Evolutionary conservation across 352 stramenopile genomes (phyloP), one percentile per base, ranked within the genome.

Genomic region (Blastocystis hominis): DNA sequence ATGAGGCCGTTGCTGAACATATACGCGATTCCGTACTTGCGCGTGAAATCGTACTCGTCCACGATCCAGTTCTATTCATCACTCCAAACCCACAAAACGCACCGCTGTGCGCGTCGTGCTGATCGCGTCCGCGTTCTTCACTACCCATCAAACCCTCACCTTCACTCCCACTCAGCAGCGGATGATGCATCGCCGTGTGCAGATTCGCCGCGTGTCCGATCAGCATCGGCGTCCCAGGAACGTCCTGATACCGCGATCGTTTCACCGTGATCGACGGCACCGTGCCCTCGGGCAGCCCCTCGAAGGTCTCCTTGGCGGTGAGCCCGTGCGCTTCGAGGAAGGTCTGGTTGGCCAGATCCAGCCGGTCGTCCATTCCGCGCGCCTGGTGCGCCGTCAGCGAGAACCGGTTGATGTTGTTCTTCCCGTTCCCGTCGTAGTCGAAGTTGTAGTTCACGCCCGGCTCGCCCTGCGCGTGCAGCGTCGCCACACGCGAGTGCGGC

Each of bases 21-120:
- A 30, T 87, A 87, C 30, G 55, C 77, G 40, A 87, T 87, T 10
- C 77, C 77, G 44, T 78, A 87, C 66, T 75, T 78, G 0, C 66
- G 62, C 10, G 77, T 87, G 54, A 78, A 87, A 42, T 87, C 77
- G 50, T 87, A 87, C 44, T 87, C 62, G 42, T 87, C 77, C 10
- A 87, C 77, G 53, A 87, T 87, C 77, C 77, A 87, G 62, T 75
- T 78, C 77, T 87, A 87, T 61, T 1, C 24, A 59, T 87, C 7
- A 34, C 24, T 24, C 6, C 40, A n/a, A 38, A 38, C 20, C 9
- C 24, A 30, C 24, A 30, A 46, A n/a, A 5, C 4, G 17, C 30
- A 87, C 62, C 20, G 62, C 38, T 7, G 66, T 87, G 38, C 66
- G 50, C 7, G 17, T 87, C 15, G 64, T 24, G 38, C 53, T 15